Percentiles rank a stretch among this genome's conserved stretches.
These are phyloP conservation scores for Colletotrichum sp. DNA, from an alignment of 2,329 filamentous ascomycete species.

Conservation along the genomic window DNA sequence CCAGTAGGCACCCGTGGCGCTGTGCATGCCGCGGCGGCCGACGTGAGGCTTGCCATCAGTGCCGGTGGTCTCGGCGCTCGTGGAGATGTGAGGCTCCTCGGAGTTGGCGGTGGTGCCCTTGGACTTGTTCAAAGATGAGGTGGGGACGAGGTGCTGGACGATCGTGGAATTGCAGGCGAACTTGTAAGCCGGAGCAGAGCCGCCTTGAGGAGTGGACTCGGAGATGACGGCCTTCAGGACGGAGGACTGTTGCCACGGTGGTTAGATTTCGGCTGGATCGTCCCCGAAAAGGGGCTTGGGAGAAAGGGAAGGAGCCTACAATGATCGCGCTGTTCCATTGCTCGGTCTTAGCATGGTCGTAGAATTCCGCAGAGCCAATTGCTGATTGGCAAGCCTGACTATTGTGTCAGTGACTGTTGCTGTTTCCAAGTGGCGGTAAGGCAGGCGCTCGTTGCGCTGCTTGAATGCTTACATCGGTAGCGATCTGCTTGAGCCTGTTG, in stretches of 20 bases:
- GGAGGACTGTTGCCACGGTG: conserved; percentile 60
- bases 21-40: conserved; percentile 89
- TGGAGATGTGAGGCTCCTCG: conserved; percentile 59
- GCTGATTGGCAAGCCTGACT: conserved; percentile 80
- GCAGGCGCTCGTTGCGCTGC: background rate
- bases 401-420: conserved; percentile 18
- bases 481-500: conserved; percentile 83
- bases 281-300: background rate
- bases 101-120: conserved; percentile 54
- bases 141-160: conserved; percentile 86
- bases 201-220: conserved; percentile 67
- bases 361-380: conserved; percentile 76
- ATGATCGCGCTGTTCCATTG: conserved; percentile 94
- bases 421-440: background rate
- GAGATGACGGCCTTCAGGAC: conserved; percentile 81
- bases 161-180: conserved; percentile 98
- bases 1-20: conserved; percentile 85
- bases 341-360: conserved; percentile 85
- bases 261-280: background rate
- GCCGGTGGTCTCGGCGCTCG: conserved; percentile 54
- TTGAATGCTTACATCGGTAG: conserved; percentile 70
- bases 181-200: conserved; percentile 75
- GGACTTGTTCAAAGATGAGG: conserved; percentile 66
- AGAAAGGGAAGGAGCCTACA: conserved; percentile 53
- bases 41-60: conserved; percentile 74